phyloP scores from a whole-genome alignment of 177 flowering plant genomes.

The Tripterygium wilfordii region DNA sequence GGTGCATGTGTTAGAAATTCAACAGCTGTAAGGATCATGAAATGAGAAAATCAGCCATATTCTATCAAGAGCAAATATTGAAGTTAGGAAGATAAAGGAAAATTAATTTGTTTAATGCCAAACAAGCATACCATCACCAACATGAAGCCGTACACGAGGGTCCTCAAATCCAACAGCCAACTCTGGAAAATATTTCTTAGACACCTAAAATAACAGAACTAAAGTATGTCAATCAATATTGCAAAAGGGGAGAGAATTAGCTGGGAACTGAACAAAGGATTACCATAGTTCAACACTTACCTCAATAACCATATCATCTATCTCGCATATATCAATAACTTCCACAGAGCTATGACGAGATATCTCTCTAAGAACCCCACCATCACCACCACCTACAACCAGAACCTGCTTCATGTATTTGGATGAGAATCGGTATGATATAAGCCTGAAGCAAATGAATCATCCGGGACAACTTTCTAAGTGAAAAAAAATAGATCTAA shows the following conservation, averaged over 20 bases:
- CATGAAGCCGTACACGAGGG: conserved; percentile 88
- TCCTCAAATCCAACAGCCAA: conserved; percentile 88
- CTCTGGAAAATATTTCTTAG: conserved; percentile 76
- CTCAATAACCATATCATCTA: conserved; percentile 91
- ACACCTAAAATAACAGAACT: conserved; percentile 40
- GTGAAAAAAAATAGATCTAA: neutral
- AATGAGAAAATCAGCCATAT: no score
- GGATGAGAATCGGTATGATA: neutral
- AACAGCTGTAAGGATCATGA: conserved; percentile 47
- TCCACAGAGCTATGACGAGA: conserved; percentile 88
- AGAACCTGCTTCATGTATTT: conserved; percentile 57
- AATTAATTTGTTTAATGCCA: no score
- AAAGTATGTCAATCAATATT: neutral
- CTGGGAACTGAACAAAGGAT: neutral
- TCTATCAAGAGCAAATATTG: no score
- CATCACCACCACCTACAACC: conserved; percentile 99
- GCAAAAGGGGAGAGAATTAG: neutral
- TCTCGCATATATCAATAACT: conserved; percentile 91
- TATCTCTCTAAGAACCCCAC: conserved; percentile 93
- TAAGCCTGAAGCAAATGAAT: neutral
- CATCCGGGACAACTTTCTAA: neutral
- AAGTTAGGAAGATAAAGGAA: neutral
- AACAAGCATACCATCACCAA: conserved; percentile 98
- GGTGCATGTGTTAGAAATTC: conserved; percentile 65
- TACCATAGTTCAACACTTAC: conserved; percentile 36